These are phyloP conservation scores for Mucor mucedo DNA, from an alignment of 371 early-diverging fungal genomes.

Conservation along the genomic window DNA sequence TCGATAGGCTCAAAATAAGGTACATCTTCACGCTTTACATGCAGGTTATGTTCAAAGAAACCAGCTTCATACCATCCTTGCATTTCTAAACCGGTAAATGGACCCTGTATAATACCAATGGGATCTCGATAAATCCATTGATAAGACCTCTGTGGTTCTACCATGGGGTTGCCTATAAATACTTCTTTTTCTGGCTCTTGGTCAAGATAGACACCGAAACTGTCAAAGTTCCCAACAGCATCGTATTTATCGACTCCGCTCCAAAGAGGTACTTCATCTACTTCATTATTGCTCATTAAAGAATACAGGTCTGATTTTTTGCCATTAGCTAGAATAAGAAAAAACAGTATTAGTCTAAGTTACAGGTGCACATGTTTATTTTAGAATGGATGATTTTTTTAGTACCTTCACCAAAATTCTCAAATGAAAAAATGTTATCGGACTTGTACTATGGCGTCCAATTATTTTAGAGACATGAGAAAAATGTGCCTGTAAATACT, in stretches of 20 bases:
- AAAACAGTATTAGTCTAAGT: no score
- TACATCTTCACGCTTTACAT: constrained; percentile 69
- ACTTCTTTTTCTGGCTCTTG: constrained; percentile 11
- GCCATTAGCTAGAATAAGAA: no score
- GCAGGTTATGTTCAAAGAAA: constrained; percentile 67
- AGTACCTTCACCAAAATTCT: no score
- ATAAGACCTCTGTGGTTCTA: constrained; percentile 1
- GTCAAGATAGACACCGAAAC: constrained; percentile 66
- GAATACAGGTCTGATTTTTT: no score
- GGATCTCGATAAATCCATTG: constrained; percentile 79
- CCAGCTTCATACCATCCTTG: constrained; percentile 79
- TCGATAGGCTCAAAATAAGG: constrained; percentile 65
- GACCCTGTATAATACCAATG: constrained; percentile 67
- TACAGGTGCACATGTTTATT: no score
- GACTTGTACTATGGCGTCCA: no score
- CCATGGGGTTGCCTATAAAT: neutral
- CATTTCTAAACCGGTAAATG: constrained; percentile 74
- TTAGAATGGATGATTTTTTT: no score
- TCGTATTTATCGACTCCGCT: constrained; percentile 25
- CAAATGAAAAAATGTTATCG: no score
- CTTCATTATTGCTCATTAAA: no score
- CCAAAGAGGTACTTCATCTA: constrained; percentile 32
- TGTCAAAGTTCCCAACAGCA: constrained; percentile 58
- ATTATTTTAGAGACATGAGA: no score
- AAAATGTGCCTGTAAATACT: no score